Conservation (phyloP, 1,284 basidiomycete species). For the Ganoderma resinaceum region DNA sequence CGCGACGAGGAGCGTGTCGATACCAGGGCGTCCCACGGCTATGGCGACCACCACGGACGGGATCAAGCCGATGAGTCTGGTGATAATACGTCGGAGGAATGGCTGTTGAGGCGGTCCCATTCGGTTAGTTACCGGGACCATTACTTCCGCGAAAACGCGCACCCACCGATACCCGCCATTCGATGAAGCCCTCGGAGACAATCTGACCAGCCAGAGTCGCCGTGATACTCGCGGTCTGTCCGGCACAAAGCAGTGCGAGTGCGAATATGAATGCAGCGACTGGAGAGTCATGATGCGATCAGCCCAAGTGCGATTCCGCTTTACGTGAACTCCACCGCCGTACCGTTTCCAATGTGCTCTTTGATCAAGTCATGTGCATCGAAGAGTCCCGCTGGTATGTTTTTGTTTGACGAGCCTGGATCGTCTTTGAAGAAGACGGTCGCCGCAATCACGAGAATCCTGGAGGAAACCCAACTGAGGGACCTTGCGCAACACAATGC, state of each 20-base stretch:
- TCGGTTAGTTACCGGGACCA: slow-evolving; percentile 5
- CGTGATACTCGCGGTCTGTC: slow-evolving; percentile 92
- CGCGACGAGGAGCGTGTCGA: slow-evolving; percentile 84
- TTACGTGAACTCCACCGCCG: slow-evolving; percentile 34
- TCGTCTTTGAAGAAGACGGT: slow-evolving; percentile 37
- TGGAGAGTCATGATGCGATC: slow-evolving; percentile 35
- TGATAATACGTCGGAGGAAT: slow-evolving; percentile 81
- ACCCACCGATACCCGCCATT: slow-evolving; percentile 86
- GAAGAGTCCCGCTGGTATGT: slow-evolving; percentile 75
- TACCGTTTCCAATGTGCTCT: slow-evolving; percentile 71
- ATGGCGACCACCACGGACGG: slow-evolving; percentile 88
- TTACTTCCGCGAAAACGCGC: slow-evolving; percentile 11
- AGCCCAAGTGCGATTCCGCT: slow-evolving; percentile 22
- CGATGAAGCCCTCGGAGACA: slow-evolving; percentile 93
- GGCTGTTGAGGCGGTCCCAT: slow-evolving; percentile 55
- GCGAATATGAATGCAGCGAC: slow-evolving; percentile 88
- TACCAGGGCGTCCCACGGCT: slow-evolving; percentile 78
- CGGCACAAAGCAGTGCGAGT: slow-evolving; percentile 84
- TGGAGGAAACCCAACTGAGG: slow-evolving; percentile 15
- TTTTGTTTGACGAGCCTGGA: slow-evolving; percentile 29
- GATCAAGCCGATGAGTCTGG: slow-evolving; percentile 86
- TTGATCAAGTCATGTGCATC: slow-evolving; percentile 83
- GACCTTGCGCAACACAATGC: not conserved
- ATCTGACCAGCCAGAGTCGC: slow-evolving; percentile 94
- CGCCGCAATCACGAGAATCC: slow-evolving; percentile 40